Evolutionary conservation across 1,139 yeast species (phyloP).

Genomic region (Meyerozyma elateridarum): DNA sequence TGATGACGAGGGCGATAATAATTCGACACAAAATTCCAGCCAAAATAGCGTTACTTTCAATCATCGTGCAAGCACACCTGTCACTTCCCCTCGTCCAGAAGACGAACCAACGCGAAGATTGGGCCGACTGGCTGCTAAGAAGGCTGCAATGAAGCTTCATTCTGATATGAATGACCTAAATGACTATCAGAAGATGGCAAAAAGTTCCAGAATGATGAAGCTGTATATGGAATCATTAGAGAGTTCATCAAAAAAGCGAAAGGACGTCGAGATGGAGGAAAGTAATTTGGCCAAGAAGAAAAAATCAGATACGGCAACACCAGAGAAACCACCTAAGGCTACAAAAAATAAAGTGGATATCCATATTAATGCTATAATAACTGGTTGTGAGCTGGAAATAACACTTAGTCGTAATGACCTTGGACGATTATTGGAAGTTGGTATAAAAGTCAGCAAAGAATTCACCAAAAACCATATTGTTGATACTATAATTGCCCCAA

Average conservation of each 20-base stretch:
- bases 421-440: slow-evolving; percentile 24
- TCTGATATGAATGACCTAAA: slow-evolving; percentile 64
- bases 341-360: slow-evolving; percentile 11
- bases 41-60: too few species aligned
- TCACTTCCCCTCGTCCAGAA: neutral
- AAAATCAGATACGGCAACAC: slow-evolving; percentile 3
- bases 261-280: slow-evolving; percentile 6
- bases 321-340: slow-evolving; percentile 7
- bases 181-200: slow-evolving; percentile 46
- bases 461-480: slow-evolving; percentile 21
- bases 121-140: slow-evolving; percentile 55
- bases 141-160: slow-evolving; percentile 65
- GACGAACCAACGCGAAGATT: slow-evolving; percentile 8
- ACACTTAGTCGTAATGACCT: slow-evolving; percentile 31
- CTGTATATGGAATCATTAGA: slow-evolving; percentile 33
- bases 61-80: too few species aligned
- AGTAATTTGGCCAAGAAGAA: slow-evolving; percentile 4
- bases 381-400: slow-evolving; percentile 57
- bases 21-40: too few species aligned
- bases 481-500: slow-evolving; percentile 69
- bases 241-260: slow-evolving; percentile 9
- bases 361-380: slow-evolving; percentile 45
- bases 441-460: slow-evolving; percentile 39
- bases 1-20: too few species aligned
- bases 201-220: slow-evolving; percentile 38